Base-by-base conservation (phyloP, 306 rosid genomes). In the Oemleria cerasiformis region DNA sequence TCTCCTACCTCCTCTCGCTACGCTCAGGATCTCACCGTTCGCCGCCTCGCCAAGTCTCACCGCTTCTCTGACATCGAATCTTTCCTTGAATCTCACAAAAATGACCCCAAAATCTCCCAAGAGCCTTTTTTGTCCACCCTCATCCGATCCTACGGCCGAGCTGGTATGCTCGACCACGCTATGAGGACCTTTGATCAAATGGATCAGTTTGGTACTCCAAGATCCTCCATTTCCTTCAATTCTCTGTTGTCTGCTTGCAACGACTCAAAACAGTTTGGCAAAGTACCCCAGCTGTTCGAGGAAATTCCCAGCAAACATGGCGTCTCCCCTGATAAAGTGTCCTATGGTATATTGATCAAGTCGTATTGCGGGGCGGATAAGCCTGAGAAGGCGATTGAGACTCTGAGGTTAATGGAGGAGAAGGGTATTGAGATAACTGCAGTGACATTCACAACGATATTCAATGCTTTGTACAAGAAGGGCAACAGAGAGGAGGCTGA, bases 91-190 rank as follows among this genome's bases (percentile, higher is more conserved):
- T 89, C 92, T 49, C 96, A 83, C 53, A 87, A 85, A 72, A 70
- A 44, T 2, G 90, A 87, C 60, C 86, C 90, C 41, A 82, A 79
- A 51, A 77, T 87, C 78, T 78, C 75, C 45, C 76, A 83, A 70
- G 96, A 89, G 40, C 80, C 90, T 0, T 89, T 53, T 68, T 30
- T 89, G 11, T 85, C 92, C 53, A 69, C 84, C 71, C 74, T 89
- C 71, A 89, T 89, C 48, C 87, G 90, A 36, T 85, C 96, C 60
- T 89, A 89, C 74, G 92, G 92, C 56, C 79, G 77, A 11, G 88
- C 87, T 1, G 81, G 84, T 19, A 83, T 89, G 96, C 50, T 89
- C 60, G 88, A 85, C 10, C 87, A 82, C 21, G 96, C 96, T 1
- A 7, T 81, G 78, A 73, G 65, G 25, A 85, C 87, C 23, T 85